A percentile compares a stretch with the other conserved stretches of the same genome.
Evolutionary conservation across 345 rosid species (phyloP).

Genomic region (Dovyalis caffra): DNA sequence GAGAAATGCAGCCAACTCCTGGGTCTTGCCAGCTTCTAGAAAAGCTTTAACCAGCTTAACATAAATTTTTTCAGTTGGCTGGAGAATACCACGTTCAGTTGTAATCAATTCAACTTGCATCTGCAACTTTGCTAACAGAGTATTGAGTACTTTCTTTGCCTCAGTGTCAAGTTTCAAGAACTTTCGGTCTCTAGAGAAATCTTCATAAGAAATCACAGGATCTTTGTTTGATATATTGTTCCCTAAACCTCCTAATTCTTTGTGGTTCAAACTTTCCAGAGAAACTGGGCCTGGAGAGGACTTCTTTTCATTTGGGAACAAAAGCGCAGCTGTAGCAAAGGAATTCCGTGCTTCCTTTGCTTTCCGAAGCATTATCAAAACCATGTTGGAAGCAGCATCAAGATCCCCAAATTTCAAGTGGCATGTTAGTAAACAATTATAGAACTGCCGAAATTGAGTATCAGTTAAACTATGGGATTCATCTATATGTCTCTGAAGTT

Average conservation of each 20-base stretch:
- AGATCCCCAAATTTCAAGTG: conserved; percentile 87
- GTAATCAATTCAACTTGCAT: conserved; percentile 60
- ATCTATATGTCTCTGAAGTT: conserved; percentile 82
- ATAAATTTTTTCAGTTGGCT: conserved; percentile 67
- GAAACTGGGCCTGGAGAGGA: conserved; percentile 22
- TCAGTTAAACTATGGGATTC: conserved; percentile 67
- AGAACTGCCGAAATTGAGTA: conserved; percentile 69
- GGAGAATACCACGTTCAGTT: conserved; percentile 71
- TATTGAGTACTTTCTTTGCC: conserved; percentile 52
- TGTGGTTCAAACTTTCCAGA: conserved; percentile 18
- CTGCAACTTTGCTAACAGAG: conserved; percentile 54
- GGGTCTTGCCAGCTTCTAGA: conserved; percentile 66
- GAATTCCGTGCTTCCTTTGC: conserved; percentile 76
- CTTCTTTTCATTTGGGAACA: conserved; percentile 27
- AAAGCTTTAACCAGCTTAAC: conserved; percentile 78
- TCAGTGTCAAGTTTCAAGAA: conserved; percentile 60
- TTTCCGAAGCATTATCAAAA: conserved; percentile 73
- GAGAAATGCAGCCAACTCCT: conserved; percentile 73
- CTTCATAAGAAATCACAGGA: conserved; percentile 45
- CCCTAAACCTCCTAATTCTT: conserved; percentile 19
- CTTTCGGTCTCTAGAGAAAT: conserved; percentile 51
- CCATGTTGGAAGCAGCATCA: conserved; percentile 78
- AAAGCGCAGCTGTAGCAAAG: conserved; percentile 58
- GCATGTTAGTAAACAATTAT: conserved; percentile 73
- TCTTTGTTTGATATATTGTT: conserved; percentile 10